phyloP scores from a whole-genome alignment of 495 filamentous ascomycete species.

The Talaromyces wortmannii region DNA sequence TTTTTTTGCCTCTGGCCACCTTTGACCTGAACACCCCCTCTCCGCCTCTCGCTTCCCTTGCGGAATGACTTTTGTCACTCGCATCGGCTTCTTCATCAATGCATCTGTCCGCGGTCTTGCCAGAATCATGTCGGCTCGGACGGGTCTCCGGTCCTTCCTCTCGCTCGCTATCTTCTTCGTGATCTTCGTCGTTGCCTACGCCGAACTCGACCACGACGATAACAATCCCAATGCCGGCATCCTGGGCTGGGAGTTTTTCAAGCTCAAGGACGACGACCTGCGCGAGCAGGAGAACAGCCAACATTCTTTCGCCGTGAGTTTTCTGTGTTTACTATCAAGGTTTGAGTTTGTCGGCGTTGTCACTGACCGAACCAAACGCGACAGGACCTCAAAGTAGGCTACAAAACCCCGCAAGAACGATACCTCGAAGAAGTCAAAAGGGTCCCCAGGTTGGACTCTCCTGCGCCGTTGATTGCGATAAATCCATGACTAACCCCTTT shows the following conservation, averaged over 20 bases:
- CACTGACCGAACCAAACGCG: neutral
- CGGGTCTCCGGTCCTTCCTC: conserved; percentile 4
- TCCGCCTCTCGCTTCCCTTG: neutral
- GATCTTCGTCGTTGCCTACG: conserved; percentile 1
- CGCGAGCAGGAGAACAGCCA: neutral
- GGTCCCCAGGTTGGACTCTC: neutral
- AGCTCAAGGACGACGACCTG: neutral
- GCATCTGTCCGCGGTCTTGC: conserved; percentile 2
- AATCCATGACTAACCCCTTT: neutral
- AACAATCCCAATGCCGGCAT: neutral
- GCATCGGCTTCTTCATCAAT: neutral
- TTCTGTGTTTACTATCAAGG: too few relatives aligned
- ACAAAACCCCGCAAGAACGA: neutral
- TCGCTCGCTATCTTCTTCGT: conserved; percentile 5
- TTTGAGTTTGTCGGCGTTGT: too few relatives aligned
- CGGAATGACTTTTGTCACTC: conserved; percentile 5
- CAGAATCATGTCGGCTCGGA: conserved; percentile 1
- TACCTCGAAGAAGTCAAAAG: conserved; percentile 2
- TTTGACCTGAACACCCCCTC: neutral
- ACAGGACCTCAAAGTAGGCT: conserved; percentile 1
- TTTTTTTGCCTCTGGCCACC: neutral
- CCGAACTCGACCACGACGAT: neutral
- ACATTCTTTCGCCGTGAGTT: conserved; percentile 2
- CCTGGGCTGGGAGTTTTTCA: conserved; percentile 3
- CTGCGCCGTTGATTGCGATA: neutral